Conservation (phyloP, 257 asterid species). For the Solanum arcanum region DNA sequence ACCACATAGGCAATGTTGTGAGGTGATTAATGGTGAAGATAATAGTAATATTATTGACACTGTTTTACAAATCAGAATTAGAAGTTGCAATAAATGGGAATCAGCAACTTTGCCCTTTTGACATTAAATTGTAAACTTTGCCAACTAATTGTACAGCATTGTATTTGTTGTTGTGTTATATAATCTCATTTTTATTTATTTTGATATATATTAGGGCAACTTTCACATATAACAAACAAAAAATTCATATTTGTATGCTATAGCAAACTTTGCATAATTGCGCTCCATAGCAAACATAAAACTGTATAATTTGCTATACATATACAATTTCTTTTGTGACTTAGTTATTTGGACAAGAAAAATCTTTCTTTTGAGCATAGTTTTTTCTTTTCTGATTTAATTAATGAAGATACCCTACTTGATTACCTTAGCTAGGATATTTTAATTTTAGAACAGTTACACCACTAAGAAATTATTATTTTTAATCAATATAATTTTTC, state of each 20-base stretch:
- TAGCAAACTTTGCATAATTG: no score
- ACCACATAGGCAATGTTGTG: slow-evolving; percentile 62
- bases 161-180: neutral
- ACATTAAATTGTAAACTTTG: neutral
- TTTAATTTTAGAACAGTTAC: no score
- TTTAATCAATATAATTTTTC: no score
- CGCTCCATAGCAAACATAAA: no score
- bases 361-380: neutral
- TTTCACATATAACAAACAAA: no score
- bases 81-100: slow-evolving; percentile 49
- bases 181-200: neutral
- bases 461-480: no score
- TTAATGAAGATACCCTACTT: no score
- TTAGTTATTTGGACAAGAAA: neutral
- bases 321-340: neutral
- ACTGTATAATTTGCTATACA: no score
- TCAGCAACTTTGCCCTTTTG: slow-evolving; percentile 33
- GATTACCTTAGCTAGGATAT: no score
- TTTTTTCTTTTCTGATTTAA: no score
- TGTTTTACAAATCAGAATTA: slow-evolving; percentile 24
- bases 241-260: no score
- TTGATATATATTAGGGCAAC: neutral
- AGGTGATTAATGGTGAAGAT: slow-evolving; percentile 20
- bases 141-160: neutral
- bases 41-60: slow-evolving; percentile 12